Conservation (phyloP, 1,284 basidiomycete species). For the Phellinidium pouzarii region DNA sequence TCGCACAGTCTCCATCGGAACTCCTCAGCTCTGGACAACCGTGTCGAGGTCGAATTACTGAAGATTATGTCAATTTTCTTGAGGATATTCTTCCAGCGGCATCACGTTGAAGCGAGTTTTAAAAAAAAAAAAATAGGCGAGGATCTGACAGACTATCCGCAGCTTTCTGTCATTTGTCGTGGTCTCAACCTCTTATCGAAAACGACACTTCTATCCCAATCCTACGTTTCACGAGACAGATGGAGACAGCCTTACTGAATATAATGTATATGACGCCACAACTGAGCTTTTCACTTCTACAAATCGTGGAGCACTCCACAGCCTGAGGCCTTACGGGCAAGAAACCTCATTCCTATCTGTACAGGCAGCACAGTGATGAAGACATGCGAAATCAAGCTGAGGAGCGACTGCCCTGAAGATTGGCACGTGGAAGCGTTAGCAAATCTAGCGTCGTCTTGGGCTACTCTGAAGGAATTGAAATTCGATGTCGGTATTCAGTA, state of each 20-base stretch:
- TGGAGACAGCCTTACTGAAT: neutral
- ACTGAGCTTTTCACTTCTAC: neutral
- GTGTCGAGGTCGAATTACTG: neutral
- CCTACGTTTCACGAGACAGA: neutral
- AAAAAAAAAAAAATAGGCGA: neutral
- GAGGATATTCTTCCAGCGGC: neutral
- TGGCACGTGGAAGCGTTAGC: neutral
- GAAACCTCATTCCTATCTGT: neutral
- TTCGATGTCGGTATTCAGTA: neutral
- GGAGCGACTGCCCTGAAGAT: neutral
- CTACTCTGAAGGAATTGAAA: neutral
- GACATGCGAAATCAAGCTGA: neutral
- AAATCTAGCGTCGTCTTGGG: neutral
- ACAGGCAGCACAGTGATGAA: neutral
- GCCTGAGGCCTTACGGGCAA: neutral
- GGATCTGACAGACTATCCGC: neutral
- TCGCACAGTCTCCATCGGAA: neutral
- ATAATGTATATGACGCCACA: neutral
- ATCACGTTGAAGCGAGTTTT: neutral
- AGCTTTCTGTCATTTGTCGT: neutral
- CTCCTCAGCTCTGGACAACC: neutral
- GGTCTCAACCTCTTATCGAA: neutral
- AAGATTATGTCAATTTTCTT: neutral
- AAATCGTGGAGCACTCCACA: neutral
- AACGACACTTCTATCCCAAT: neutral